These are phyloP conservation scores for Rhazya stricta DNA, from an alignment of 257 asterid genomes.

Conservation along the genomic window DNA sequence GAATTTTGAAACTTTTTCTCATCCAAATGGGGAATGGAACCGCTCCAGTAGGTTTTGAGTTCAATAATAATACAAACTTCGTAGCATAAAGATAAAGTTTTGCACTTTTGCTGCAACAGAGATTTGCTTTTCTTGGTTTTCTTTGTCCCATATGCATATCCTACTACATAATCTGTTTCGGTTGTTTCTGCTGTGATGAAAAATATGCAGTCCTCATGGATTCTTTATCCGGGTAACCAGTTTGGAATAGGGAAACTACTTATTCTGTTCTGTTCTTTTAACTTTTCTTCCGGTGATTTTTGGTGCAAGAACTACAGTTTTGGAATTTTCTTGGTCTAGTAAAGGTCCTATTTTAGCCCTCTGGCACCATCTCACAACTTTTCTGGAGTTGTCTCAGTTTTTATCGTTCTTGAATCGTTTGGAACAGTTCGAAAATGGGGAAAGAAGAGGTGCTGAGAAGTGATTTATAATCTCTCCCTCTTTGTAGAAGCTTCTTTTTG, in stretches of 20 bases:
- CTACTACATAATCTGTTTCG: neutral
- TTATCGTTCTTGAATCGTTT: neutral
- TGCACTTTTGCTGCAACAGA: slow-evolving; percentile 4
- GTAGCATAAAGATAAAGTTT: neutral
- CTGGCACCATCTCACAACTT: slow-evolving; percentile 25
- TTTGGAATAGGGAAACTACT: neutral
- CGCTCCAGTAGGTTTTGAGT: slow-evolving; percentile 19
- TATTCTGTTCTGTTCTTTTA: slow-evolving; percentile 7
- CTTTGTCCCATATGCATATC: neutral
- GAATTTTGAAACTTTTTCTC: slow-evolving; percentile 25
- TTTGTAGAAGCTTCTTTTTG: neutral
- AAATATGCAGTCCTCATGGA: slow-evolving; percentile 19
- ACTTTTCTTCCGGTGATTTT: slow-evolving; percentile 24
- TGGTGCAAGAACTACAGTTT: slow-evolving; percentile 8
- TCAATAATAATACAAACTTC: slow-evolving; percentile 17
- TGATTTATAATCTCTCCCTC: neutral
- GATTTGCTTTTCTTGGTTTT: neutral
- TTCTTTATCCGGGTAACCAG: slow-evolving; percentile 17
- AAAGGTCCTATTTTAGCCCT: slow-evolving; percentile 15
- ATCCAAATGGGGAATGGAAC: slow-evolving; percentile 18
- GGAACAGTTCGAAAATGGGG: neutral
- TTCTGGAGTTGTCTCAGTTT: slow-evolving; percentile 1
- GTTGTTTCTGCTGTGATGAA: neutral
- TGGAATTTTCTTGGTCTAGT: slow-evolving; percentile 28
- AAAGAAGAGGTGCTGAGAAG: neutral